Percentiles rank a stretch among this genome's conserved stretches.
phyloP scores from a whole-genome alignment of 1,139 yeast genomes.

The Candida sanyaensis region DNA sequence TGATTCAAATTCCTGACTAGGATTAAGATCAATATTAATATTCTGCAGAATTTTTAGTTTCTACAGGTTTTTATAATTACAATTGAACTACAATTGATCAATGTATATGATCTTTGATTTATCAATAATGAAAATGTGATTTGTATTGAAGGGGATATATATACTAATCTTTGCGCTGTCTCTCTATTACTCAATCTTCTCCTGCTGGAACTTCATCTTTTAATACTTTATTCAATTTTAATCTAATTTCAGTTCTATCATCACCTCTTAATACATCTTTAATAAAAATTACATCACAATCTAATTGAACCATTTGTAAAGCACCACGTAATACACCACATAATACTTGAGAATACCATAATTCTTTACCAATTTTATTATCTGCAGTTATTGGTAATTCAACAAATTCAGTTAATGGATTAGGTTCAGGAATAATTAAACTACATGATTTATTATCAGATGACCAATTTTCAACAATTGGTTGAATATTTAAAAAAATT shows the following conservation, averaged over 20 bases:
- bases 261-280: conserved; percentile 86
- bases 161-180: too few species aligned
- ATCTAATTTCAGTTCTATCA: conserved; percentile 73
- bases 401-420: conserved; percentile 93
- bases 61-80: too few species aligned
- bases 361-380: conserved; percentile 64
- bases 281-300: conserved; percentile 80
- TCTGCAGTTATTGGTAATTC: conserved; percentile 74
- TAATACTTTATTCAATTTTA: conserved; percentile 68
- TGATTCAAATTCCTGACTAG: not conserved
- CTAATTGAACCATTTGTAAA: conserved; percentile 92
- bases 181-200: conserved; percentile 57
- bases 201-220: conserved; percentile 98
- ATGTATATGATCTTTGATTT: too few species aligned
- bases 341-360: conserved; percentile 90
- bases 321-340: conserved; percentile 94
- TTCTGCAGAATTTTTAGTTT: too few species aligned
- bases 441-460: conserved; percentile 74
- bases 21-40: not conserved
- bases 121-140: too few species aligned
- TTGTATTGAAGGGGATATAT: too few species aligned
- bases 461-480: conserved; percentile 77
- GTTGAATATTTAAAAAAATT: conserved; percentile 81
- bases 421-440: conserved; percentile 67
- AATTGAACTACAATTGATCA: too few species aligned